Percentiles rank a stretch among this genome's conserved stretches.
Evolutionary conservation across 495 filamentous ascomycete species (phyloP).

Genomic region (Venustampulla echinocandica): DNA sequence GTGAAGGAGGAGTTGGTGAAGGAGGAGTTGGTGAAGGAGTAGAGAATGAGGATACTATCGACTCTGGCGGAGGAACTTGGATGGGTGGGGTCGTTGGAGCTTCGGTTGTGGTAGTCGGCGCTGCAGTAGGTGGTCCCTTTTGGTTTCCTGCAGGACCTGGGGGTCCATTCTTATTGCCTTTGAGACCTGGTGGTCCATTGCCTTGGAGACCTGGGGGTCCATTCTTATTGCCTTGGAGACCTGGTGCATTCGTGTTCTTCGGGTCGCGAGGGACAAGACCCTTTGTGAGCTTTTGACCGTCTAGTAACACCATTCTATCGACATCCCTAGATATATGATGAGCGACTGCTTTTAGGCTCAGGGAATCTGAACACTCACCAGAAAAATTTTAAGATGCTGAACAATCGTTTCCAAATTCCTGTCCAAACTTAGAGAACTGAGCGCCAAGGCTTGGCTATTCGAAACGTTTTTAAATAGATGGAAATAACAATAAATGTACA

Average conservation of each 20-base stretch:
- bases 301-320: conserved; percentile 1
- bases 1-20: too few species aligned
- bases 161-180: conserved; percentile 7
- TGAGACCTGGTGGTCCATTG: conserved; percentile 6
- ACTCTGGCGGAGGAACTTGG: background rate
- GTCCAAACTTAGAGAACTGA: background rate
- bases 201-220: conserved; percentile 7
- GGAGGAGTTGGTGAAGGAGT: too few species aligned
- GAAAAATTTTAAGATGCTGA: background rate
- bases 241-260: conserved; percentile 5
- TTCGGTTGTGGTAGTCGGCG: conserved; percentile 3
- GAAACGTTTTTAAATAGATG: background rate
- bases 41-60: background rate
- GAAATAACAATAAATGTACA: background rate
- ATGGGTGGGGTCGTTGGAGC: background rate
- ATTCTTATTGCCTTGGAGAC: conserved; percentile 7
- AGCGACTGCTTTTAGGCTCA: background rate
- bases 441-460: too few species aligned
- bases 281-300: conserved; percentile 2
- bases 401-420: background rate
- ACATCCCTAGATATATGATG: background rate
- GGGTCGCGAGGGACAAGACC: background rate
- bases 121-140: conserved; percentile 1
- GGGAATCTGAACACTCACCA: background rate
- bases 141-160: conserved; percentile 6